phyloP scores from a whole-genome alignment of 1,284 basidiomycete species.

The Malassezia caprae region DNA sequence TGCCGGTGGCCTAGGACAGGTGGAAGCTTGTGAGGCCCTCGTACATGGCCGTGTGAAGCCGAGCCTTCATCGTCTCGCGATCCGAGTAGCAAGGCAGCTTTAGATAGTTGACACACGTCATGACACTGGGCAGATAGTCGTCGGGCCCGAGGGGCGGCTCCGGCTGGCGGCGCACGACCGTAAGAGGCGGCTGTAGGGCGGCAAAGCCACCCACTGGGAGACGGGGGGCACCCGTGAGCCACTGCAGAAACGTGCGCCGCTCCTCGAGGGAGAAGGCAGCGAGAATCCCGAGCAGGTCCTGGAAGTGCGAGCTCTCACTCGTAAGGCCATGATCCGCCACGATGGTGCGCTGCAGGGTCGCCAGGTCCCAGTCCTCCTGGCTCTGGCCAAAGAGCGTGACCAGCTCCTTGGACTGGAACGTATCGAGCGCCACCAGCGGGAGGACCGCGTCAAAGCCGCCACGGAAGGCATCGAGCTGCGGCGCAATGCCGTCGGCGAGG shows the following conservation, averaged over 20 bases:
- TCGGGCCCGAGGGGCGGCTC: conserved; percentile 68
- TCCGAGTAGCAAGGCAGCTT: conserved; percentile 44
- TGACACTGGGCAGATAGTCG: conserved; percentile 90
- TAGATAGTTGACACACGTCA: conserved; percentile 82
- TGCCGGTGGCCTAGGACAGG: conserved; percentile 31
- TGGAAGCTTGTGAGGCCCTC: conserved; percentile 45
- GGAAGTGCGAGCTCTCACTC: conserved; percentile 78
- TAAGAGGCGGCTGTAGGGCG: conserved; percentile 82
- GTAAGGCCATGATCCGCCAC: conserved; percentile 99
- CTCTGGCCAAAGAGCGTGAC: conserved; percentile 86
- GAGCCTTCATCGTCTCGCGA: conserved; percentile 34
- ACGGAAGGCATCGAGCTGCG: conserved; percentile 44
- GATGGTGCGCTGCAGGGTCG: conserved; percentile 75
- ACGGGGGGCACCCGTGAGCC: conserved; percentile 76
- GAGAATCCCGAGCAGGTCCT: conserved; percentile 77
- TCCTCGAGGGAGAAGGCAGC: conserved; percentile 62
- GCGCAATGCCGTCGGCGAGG: conserved; percentile 29
- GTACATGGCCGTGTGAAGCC: conserved; percentile 38
- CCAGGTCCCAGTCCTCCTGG: conserved; percentile 57
- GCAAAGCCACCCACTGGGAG: conserved; percentile 80
- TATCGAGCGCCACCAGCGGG: conserved; percentile 74
- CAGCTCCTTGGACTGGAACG: conserved; percentile 87
- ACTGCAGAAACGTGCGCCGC: conserved; percentile 83
- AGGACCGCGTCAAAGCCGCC: conserved; percentile 63
- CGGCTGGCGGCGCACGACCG: conserved; percentile 92